Conservation (phyloP, 345 rosid genomes). For the Eucalyptus decipiens region DNA sequence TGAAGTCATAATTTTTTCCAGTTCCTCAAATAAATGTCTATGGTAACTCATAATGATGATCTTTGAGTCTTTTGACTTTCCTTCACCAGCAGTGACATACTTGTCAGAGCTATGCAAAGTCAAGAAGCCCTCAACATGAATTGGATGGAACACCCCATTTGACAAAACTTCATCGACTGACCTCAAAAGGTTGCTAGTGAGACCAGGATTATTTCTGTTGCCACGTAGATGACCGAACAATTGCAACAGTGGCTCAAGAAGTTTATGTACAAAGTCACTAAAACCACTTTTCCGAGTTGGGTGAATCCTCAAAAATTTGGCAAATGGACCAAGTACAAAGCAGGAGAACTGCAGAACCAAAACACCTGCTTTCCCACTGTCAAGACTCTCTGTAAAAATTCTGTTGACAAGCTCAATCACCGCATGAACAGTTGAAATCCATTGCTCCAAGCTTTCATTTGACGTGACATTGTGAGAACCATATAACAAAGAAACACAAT, state of each 20-base stretch:
- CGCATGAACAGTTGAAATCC: slow-evolving; percentile 43
- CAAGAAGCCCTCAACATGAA: slow-evolving; percentile 75
- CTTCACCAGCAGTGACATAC: slow-evolving; percentile 28
- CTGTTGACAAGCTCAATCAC: slow-evolving; percentile 42
- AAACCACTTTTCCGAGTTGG: slow-evolving; percentile 70
- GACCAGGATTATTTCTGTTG: slow-evolving; percentile 7
- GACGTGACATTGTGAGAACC: slow-evolving; percentile 38
- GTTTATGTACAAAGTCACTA: slow-evolving; percentile 51
- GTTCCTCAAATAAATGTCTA: slow-evolving; percentile 62
- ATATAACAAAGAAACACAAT: slow-evolving; percentile 54
- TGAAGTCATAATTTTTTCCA: slow-evolving; percentile 25
- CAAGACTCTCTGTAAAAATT: slow-evolving; percentile 24
- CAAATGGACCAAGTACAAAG: slow-evolving; percentile 71
- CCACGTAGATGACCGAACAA: slow-evolving; percentile 27
- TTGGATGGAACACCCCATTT: slow-evolving; percentile 65
- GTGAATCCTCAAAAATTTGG: slow-evolving; percentile 63
- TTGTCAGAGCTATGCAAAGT: slow-evolving; percentile 38
- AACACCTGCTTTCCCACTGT: slow-evolving; percentile 16
- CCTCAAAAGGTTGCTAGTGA: slow-evolving; percentile 20
- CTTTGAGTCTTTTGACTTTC: slow-evolving; percentile 18
- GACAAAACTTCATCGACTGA: slow-evolving; percentile 51
- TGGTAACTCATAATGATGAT: slow-evolving; percentile 56
- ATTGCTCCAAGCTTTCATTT: slow-evolving; percentile 58
- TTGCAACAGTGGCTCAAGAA: slow-evolving; percentile 58
- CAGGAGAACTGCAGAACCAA: slow-evolving; percentile 42